A percentile compares a stretch with the other conserved stretches of the same genome.
Evolutionary conservation across 306 rosid species (phyloP).

Genomic region (Lupinus albus): DNA sequence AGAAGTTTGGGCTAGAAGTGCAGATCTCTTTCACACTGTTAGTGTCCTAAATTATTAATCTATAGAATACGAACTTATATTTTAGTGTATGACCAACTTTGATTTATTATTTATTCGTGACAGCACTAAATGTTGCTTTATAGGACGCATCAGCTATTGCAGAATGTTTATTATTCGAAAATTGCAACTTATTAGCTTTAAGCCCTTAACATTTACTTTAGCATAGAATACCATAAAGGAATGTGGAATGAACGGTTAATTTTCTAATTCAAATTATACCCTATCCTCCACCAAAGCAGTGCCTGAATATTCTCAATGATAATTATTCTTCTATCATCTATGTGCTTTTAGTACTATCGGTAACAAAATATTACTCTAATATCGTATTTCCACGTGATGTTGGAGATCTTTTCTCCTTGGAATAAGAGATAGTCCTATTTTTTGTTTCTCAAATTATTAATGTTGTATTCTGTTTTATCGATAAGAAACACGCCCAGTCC

Average conservation of each 20-base stretch:
- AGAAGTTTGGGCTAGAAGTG: neutral
- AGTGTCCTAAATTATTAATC: neutral
- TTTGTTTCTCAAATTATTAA: neutral
- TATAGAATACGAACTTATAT: neutral
- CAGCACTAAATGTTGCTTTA: neutral
- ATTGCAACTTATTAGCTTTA: conserved; percentile 1
- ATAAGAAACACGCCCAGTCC: neutral
- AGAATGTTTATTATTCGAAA: conserved; percentile 32
- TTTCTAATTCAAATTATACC: neutral
- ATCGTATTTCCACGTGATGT: neutral
- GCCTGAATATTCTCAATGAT: conserved; percentile 26
- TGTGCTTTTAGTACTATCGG: neutral
- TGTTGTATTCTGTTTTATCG: neutral
- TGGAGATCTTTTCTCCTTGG: neutral
- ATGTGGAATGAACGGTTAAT: neutral
- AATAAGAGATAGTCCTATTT: neutral
- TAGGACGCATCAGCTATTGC: neutral
- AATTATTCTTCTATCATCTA: neutral
- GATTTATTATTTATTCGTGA: neutral
- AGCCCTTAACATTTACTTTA: neutral
- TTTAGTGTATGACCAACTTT: neutral
- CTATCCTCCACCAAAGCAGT: neutral
- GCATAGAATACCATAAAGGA: neutral
- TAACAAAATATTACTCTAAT: too few relatives aligned
- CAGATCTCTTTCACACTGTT: neutral